These are phyloP conservation scores for Penicillium sp. DNA, from an alignment of 2,329 filamentous ascomycete genomes.

Conservation along the genomic window DNA sequence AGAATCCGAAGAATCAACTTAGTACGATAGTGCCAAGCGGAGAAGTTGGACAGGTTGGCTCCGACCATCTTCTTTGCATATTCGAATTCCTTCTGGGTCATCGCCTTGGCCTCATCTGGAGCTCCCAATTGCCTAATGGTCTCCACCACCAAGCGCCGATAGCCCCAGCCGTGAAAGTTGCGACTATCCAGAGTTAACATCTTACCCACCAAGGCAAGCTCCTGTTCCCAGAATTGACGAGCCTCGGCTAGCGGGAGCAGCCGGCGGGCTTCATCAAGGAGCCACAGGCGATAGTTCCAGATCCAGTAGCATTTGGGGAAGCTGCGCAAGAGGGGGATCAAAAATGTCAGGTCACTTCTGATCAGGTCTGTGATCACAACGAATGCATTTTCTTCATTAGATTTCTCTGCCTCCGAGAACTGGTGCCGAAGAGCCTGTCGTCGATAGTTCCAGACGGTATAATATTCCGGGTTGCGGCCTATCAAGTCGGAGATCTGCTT, in stretches of 20 bases:
- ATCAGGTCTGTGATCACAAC: slow-evolving; percentile 56
- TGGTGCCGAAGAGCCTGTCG: slow-evolving; percentile 67
- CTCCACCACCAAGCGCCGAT: slow-evolving; percentile 75
- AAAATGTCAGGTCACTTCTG: slow-evolving; percentile 72
- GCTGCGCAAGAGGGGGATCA: slow-evolving; percentile 77
- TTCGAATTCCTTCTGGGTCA: slow-evolving; percentile 77
- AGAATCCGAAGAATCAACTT: slow-evolving; percentile 77
- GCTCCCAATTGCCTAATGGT: slow-evolving; percentile 63
- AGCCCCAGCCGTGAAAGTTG: slow-evolving; percentile 97
- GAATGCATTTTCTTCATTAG: slow-evolving; percentile 37
- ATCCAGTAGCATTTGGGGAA: slow-evolving; percentile 99
- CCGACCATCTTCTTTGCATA: slow-evolving; percentile 90
- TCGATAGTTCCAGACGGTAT: slow-evolving; percentile 54
- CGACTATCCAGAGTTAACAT: slow-evolving; percentile 84
- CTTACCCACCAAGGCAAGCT: slow-evolving; percentile 77
- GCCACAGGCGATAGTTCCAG: slow-evolving; percentile 93
- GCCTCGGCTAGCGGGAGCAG: slow-evolving; percentile 59
- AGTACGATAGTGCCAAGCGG: slow-evolving; percentile 89
- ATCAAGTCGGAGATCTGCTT: slow-evolving; percentile 45
- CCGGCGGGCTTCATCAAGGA: slow-evolving; percentile 68
- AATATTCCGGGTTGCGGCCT: slow-evolving; percentile 49
- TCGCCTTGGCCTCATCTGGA: slow-evolving; percentile 48
- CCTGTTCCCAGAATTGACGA: slow-evolving; percentile 73
- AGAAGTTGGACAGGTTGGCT: slow-evolving; percentile 89
- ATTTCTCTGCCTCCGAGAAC: slow-evolving; percentile 40